Evolutionary conservation across 78 protist species (phyloP).

Genomic region (Isochrysis galbana): DNA sequence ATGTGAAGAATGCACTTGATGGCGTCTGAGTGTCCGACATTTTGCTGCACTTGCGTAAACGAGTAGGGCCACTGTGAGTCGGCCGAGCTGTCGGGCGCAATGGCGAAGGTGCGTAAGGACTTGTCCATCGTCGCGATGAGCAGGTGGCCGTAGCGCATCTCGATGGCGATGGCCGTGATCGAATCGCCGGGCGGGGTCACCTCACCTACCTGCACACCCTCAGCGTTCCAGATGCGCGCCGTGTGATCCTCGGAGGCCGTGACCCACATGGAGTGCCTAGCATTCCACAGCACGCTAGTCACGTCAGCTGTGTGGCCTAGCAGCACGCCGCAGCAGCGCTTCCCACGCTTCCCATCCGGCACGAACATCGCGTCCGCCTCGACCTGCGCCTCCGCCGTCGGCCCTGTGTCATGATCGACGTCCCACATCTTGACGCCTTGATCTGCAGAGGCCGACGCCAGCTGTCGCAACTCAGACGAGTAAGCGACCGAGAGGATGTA

Average conservation of each 20-base stretch:
- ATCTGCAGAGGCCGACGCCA: background rate
- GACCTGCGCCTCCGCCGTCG: background rate
- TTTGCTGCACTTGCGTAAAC: too few species aligned
- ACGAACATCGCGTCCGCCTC: background rate
- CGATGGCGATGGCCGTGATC: too few species aligned
- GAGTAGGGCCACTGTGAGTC: too few species aligned
- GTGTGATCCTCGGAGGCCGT: background rate
- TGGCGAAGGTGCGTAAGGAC: too few species aligned
- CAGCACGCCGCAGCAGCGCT: background rate
- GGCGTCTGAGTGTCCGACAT: too few species aligned
- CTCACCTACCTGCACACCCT: background rate
- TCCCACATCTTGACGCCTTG: slow-evolving; percentile 27
- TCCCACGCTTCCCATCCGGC: background rate
- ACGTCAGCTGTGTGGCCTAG: background rate
- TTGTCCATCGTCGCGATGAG: too few species aligned
- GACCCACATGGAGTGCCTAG: background rate
- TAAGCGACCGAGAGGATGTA: slow-evolving; percentile 2
- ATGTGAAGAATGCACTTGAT: too few species aligned
- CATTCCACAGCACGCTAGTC: background rate
- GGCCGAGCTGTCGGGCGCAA: too few species aligned
- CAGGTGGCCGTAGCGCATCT: too few species aligned
- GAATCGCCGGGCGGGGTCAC: too few species aligned
- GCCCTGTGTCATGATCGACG: background rate
- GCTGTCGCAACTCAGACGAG: background rate
- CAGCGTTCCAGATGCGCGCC: background rate